Percentiles rank a stretch among this genome's conserved stretches.
These are phyloP conservation scores for Phaffia australis DNA, from an alignment of 768 basidiomycete genomes.

Conservation along the genomic window DNA sequence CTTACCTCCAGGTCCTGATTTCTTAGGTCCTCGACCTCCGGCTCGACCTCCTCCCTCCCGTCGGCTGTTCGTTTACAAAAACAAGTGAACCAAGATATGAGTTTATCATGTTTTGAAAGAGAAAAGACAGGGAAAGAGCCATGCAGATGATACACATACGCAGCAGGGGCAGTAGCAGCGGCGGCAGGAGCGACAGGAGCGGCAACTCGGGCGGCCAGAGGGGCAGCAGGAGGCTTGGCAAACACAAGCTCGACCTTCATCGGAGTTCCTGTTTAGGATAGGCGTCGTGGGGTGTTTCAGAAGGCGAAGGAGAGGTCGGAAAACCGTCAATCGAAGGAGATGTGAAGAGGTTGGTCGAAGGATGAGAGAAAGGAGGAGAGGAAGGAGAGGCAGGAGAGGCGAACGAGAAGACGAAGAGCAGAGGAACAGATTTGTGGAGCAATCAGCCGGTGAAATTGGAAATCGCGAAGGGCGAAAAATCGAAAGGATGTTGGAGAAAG, in stretches of 20 bases:
- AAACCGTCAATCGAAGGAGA: too few relatives aligned
- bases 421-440: background rate
- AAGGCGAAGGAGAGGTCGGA: too few relatives aligned
- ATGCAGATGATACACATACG: constrained; percentile 18
- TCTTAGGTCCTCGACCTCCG: constrained; percentile 41
- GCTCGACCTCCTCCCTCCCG: constrained; percentile 44
- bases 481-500: background rate
- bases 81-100: constrained; percentile 36
- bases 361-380: too few relatives aligned
- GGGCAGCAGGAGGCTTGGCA: constrained; percentile 61
- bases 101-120: constrained; percentile 37
- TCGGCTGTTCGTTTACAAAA: constrained; percentile 31
- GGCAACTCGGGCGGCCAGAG: constrained; percentile 64
- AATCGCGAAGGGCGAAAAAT: background rate
- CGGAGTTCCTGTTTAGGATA: constrained; percentile 58
- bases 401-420: background rate
- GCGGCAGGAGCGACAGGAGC: constrained; percentile 42
- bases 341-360: too few relatives aligned
- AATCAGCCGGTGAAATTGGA: background rate
- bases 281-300: too few relatives aligned
- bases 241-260: constrained; percentile 99
- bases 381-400: too few relatives aligned
- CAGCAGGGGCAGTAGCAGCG: constrained; percentile 30
- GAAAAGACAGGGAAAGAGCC: constrained; percentile 31
- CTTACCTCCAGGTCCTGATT: constrained; percentile 38